Evolutionary conservation across 176 grass and related monocot species (phyloP).

Genomic region (Triticum urartu): DNA sequence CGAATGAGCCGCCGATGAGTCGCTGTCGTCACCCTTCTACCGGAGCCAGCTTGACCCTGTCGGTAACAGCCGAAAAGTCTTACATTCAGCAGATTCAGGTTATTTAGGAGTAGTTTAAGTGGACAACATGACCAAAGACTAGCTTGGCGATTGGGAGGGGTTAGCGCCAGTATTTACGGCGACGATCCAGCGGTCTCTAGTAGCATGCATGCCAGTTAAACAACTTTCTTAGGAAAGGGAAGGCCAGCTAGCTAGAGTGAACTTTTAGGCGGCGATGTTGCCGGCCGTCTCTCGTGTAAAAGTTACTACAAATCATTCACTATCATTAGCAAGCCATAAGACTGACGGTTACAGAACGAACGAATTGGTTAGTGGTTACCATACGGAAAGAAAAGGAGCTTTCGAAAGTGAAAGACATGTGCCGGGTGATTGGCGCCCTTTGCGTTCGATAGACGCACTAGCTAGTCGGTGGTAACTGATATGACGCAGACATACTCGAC

Average conservation of each 20-base stretch:
- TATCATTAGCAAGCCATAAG: neutral
- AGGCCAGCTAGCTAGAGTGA: neutral
- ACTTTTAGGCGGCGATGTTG: conserved; percentile 32
- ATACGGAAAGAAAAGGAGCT: neutral
- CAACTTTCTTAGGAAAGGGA: neutral
- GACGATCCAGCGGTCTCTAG: neutral
- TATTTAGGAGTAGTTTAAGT: too few relatives aligned
- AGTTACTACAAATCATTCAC: neutral
- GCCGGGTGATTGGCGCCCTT: conserved; percentile 24
- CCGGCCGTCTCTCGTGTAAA: neutral
- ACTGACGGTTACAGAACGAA: conserved; percentile 6
- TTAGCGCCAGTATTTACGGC: conserved; percentile 38
- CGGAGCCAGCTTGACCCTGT: too few relatives aligned
- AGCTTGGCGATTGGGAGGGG: neutral
- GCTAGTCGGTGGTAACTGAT: neutral
- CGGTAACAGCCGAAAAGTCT: too few relatives aligned
- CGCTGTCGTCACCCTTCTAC: too few relatives aligned
- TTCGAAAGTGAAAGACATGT: conserved; percentile 31
- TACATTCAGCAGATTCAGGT: too few relatives aligned
- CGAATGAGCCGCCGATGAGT: too few relatives aligned
- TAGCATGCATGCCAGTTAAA: neutral
- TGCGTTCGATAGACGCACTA: conserved; percentile 26
- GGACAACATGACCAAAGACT: neutral
- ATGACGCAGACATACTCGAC: neutral
- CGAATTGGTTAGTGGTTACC: neutral